Evolutionary conservation across 257 asterid genomes (phyloP).

Genomic region (Linderniella brevidens): DNA sequence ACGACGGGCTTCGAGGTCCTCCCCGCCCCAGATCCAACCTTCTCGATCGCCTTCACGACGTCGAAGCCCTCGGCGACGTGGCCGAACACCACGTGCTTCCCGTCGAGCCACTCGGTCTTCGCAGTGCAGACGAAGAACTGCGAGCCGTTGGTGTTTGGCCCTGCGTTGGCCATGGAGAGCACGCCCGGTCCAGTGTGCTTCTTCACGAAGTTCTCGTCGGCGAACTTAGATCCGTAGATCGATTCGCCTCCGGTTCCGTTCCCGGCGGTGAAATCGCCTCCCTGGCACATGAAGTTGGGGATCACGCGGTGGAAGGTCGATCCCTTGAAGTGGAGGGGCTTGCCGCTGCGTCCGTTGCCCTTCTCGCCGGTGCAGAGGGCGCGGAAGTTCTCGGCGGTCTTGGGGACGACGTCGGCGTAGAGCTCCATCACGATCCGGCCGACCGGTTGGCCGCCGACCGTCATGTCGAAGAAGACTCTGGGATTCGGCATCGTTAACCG

Average conservation of each 20-base stretch:
- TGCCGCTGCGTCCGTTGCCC: conserved; percentile 36
- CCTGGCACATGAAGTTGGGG: conserved; percentile 72
- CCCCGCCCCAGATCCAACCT: conserved; percentile 51
- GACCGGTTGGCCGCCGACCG: conserved; percentile 37
- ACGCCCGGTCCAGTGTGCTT: conserved; percentile 55
- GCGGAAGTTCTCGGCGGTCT: conserved; percentile 52
- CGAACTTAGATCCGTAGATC: conserved; percentile 44
- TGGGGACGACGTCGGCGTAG: conserved; percentile 35
- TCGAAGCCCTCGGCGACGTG: conserved; percentile 44
- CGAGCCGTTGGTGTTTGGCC: conserved; percentile 58
- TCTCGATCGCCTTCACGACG: conserved; percentile 43
- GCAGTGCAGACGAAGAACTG: conserved; percentile 60
- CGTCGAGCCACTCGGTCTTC: conserved; percentile 58
- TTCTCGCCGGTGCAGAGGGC: conserved; percentile 72
- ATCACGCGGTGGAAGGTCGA: conserved; percentile 62
- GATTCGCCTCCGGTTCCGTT: conserved; percentile 72
- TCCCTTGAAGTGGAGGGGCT: conserved; percentile 69
- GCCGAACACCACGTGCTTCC: conserved; percentile 66
- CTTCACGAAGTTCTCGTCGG: conserved; percentile 49
- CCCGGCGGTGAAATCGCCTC: conserved; percentile 67
- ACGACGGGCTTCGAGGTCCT: conserved; percentile 43
- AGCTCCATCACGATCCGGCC: conserved; percentile 64
- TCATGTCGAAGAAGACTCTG: conserved; percentile 52
- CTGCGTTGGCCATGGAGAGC: conserved; percentile 64
- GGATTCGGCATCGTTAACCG: conserved; percentile 31